These are phyloP conservation scores for Chrysanthemum seticuspe DNA, from an alignment of 129 eudicot genomes.

Conservation along the genomic window DNA sequence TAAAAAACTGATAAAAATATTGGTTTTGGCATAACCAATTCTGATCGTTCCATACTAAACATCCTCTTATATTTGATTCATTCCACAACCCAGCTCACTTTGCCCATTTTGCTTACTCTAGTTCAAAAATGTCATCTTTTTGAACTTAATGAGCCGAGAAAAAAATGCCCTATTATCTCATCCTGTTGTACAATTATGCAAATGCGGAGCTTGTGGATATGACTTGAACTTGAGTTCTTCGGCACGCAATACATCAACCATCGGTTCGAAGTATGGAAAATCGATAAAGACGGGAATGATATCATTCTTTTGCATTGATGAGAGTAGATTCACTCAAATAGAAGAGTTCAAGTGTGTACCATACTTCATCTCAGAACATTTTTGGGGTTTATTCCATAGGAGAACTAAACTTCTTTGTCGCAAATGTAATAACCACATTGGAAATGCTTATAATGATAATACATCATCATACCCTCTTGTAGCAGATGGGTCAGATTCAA, in stretches of 20 bases:
- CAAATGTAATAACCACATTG: conserved; percentile 72
- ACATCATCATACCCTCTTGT: conserved; percentile 43
- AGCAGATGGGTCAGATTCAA: conserved; percentile 41
- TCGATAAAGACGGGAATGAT: conserved; percentile 79
- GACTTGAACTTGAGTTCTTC: conserved; percentile 82
- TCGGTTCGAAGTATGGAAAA: conserved; percentile 88
- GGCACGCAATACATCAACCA: conserved; percentile 69
- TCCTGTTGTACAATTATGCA: conserved; percentile 29
- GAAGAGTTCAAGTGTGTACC: conserved; percentile 69
- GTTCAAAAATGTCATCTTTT: too few relatives aligned
- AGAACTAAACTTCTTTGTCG: conserved; percentile 79
- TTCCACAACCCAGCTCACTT: too few relatives aligned
- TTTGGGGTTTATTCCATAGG: conserved; percentile 58
- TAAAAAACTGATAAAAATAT: too few relatives aligned
- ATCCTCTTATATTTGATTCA: too few relatives aligned
- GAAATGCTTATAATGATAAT: conserved; percentile 52
- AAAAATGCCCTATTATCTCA: too few relatives aligned
- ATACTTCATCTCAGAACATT: conserved; percentile 59
- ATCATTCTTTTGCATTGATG: conserved; percentile 69
- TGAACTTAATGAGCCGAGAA: too few relatives aligned
- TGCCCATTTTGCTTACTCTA: too few relatives aligned
- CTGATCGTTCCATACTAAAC: too few relatives aligned
- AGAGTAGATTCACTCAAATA: conserved; percentile 72
- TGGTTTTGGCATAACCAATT: too few relatives aligned
- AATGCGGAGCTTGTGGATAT: conserved; percentile 92